Conservation (phyloP, 179 eudicot genomes). For the Vitellaria paradoxa region DNA sequence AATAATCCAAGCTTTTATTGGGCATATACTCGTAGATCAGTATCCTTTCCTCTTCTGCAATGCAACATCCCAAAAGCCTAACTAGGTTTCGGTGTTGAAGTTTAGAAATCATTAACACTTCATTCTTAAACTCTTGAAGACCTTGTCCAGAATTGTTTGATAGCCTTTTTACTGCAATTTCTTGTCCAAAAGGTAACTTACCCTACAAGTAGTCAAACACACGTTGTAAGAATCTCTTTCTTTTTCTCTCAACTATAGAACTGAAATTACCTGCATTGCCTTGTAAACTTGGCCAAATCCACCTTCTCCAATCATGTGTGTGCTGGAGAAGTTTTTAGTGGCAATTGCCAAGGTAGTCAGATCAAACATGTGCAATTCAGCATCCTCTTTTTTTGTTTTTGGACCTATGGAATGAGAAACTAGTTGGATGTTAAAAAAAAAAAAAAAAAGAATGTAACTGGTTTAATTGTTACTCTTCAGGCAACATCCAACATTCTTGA, state of each 20-base stretch:
- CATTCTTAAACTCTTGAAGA: constrained; percentile 8
- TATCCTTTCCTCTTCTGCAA: constrained; percentile 9
- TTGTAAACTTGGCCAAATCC: not conserved
- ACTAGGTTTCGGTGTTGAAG: no score
- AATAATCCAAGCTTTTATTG: no score
- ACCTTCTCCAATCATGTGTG: not conserved
- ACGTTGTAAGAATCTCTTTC: not conserved
- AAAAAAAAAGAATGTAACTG: no score
- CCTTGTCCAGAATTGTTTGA: constrained; percentile 3
- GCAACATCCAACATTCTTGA: not conserved
- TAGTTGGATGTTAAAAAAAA: not conserved
- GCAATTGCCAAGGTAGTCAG: not conserved
- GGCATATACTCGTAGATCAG: no score
- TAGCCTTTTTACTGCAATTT: constrained; percentile 7
- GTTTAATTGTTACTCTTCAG: not conserved
- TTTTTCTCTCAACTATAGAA: not conserved
- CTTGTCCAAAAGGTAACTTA: not conserved
- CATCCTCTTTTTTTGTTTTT: not conserved
- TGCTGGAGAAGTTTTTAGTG: not conserved
- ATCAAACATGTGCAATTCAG: constrained; percentile 7
- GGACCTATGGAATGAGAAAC: no score
- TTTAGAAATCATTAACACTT: not conserved
- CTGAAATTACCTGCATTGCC: not conserved
- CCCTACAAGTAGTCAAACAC: not conserved
- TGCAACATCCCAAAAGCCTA: constrained; percentile 1